These are phyloP conservation scores for Clarireedia hainanense DNA, from an alignment of 2,329 filamentous ascomycete genomes.

Conservation along the genomic window DNA sequence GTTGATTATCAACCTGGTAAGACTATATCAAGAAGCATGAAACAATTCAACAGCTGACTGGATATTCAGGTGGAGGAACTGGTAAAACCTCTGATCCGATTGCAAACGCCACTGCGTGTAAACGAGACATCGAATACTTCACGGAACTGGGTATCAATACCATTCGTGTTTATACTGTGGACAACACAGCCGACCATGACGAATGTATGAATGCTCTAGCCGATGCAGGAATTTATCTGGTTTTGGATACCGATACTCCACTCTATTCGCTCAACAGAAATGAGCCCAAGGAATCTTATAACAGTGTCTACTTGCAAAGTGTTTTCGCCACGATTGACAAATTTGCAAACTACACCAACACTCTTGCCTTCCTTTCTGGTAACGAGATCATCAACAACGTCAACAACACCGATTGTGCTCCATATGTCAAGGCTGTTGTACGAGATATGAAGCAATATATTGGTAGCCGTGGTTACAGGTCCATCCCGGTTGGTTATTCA, in stretches of 20 bases:
- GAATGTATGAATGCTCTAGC: slow-evolving; percentile 60
- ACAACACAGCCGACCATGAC: slow-evolving; percentile 61
- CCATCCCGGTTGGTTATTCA: slow-evolving; percentile 50
- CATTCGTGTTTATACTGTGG: slow-evolving; percentile 64
- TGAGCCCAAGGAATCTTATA: slow-evolving; percentile 54
- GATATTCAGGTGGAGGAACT: slow-evolving; percentile 14
- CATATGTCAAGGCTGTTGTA: slow-evolving; percentile 51
- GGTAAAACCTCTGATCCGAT: slow-evolving; percentile 59
- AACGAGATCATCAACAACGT: slow-evolving; percentile 52
- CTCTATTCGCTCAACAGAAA: slow-evolving; percentile 61
- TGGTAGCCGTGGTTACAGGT: slow-evolving; percentile 37
- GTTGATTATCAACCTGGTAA: slow-evolving; percentile 53
- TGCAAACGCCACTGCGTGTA: slow-evolving; percentile 50
- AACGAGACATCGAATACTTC: slow-evolving; percentile 59
- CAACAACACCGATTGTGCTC: slow-evolving; percentile 41
- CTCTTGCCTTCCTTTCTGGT: slow-evolving; percentile 54
- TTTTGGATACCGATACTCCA: slow-evolving; percentile 63
- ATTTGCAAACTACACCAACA: slow-evolving; percentile 61
- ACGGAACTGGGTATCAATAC: slow-evolving; percentile 64
- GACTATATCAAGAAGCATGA: neutral
- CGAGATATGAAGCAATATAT: slow-evolving; percentile 50
- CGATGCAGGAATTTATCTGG: slow-evolving; percentile 65
- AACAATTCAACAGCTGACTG: neutral
- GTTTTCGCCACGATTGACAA: slow-evolving; percentile 64
- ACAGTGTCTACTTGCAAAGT: slow-evolving; percentile 61